Evolutionary conservation across 805 yeast genomes (phyloP), one percentile per base, ranked within the genome.

Genomic region (Cyberlindnera euphorbiae): DNA sequence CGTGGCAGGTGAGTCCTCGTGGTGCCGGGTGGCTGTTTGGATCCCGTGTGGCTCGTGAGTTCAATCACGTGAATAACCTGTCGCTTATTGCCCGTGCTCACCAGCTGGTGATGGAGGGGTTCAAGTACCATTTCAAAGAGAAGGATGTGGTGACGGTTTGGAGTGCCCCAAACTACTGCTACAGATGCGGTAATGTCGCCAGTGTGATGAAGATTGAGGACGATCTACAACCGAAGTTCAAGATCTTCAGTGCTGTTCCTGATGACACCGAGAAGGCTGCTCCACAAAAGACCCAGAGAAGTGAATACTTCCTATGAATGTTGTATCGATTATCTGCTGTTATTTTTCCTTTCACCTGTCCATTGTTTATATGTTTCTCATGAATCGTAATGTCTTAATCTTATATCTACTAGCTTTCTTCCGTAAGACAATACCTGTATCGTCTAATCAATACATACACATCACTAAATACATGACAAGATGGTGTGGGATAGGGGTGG

Each of bases 1-100:
- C 96, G 10, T 90, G 98, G 98, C 96, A 95, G 16, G 96, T 93
- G 15, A 82, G 94, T 18, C 96, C 97, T 22, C 75, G 98, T 56
- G 98, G 98, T 44, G 98, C 98, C 0, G 98, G 98, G 10, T 90
- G 97, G 97, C 65, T 90, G 35, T 90, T 90, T 59, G 98, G 98
- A 17, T 76, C 88, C 30, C 82, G 83, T 58, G 97, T 93, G 17
- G 93, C 96, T 13, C 67, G 96, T 39, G 97, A 93, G 61, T 93
- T 93, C 64, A 93, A 90, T 63, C 95, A 93, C 60, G 94, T 90
- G 37, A 90, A 93, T 59, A 88, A 88, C 46, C 67, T 93, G 43
- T 77, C 77, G 46, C 67, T 90, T 49, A 88, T 90, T 40, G 97
- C 98, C 9, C 73, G 98, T 52, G 97, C 97, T 0, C 98, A 90